phyloP scores from a whole-genome alignment of 768 basidiomycete genomes.

The Suillus brevipes region DNA sequence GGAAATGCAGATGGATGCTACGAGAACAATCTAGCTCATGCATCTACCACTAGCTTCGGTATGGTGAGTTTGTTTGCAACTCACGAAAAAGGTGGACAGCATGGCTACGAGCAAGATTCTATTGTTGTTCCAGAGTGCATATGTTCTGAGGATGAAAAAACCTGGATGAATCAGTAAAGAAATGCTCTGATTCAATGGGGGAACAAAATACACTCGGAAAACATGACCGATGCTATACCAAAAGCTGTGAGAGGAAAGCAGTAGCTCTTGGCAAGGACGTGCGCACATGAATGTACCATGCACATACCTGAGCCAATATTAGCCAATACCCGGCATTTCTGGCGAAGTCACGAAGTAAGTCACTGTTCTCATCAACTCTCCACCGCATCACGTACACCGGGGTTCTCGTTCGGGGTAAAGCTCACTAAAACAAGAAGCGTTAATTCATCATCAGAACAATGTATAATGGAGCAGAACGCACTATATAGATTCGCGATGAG shows the following conservation, averaged over 20 bases:
- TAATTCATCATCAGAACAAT: not conserved
- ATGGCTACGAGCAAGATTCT: not conserved
- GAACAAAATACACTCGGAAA: not conserved
- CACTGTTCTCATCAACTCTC: not conserved
- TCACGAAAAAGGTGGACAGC: not conserved
- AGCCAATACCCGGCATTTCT: not conserved
- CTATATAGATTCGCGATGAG: not conserved
- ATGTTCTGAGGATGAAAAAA: not conserved
- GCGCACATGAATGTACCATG: not conserved
- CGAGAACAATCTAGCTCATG: not conserved
- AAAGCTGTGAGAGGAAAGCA: not conserved
- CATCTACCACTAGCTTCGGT: not conserved
- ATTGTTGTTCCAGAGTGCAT: not conserved
- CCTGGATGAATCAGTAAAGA: not conserved
- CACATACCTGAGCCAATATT: not conserved
- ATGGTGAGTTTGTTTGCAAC: not conserved
- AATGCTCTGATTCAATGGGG: not conserved
- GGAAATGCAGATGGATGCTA: not conserved
- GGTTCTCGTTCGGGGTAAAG: not conserved
- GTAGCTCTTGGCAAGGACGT: not conserved
- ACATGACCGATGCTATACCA: not conserved
- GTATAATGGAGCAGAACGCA: not conserved
- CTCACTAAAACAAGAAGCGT: not conserved
- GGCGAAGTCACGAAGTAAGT: not conserved
- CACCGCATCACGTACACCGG: not conserved